Base-by-base conservation (phyloP, 495 filamentous ascomycete species). In the Penicillium fimorum region DNA sequence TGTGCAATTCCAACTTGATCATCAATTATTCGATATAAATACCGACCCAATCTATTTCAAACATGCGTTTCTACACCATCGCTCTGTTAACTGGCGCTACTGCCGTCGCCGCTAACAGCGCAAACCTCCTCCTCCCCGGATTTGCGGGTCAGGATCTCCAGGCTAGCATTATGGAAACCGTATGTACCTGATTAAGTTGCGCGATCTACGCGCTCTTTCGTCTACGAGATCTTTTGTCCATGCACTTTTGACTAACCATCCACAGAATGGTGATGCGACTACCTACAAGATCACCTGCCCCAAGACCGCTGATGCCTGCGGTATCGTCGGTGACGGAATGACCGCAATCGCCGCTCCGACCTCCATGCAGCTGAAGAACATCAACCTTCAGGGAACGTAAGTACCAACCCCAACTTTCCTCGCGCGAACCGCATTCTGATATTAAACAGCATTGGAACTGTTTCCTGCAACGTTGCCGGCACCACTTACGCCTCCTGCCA, bases 401-500 rank as follows among this genome's bases (percentile, higher is more conserved):
- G 63, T 59, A 53, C 13, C 18, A 24, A 10, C 29, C 2, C 50
- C 1, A 3, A 17, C 2, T 41, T 29, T 27, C 20, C 18, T 13
- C 18, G 6, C 25, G 1, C 17, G 4, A 25, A 38, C 22, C 47
- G n/a, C 11, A 50, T 46, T 46, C 45, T 64, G 41, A 58, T 47
- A 37, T 17, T 9, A 7, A 22, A 52, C 9, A 74, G 68, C 55
- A 56, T 53, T 30, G 65, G 63, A 41, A 63, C 56, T 42, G 45
- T 70, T 56, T 63, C 62, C 42, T 75, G 72, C 70, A 56, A 60
- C n/a, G 38, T 67, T 55, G 55, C 57, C 10, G 61, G 67, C 50
- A 69, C 67, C 42, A 73, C 72, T 56, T 69, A 58, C 48, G 57
- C 69, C 45, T 68, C 64, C 32, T 75, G 72, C 65, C 47, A 37